These are phyloP conservation scores for Pseudocercospora cruenta DNA, from an alignment of 2,329 filamentous ascomycete species.

Conservation along the genomic window DNA sequence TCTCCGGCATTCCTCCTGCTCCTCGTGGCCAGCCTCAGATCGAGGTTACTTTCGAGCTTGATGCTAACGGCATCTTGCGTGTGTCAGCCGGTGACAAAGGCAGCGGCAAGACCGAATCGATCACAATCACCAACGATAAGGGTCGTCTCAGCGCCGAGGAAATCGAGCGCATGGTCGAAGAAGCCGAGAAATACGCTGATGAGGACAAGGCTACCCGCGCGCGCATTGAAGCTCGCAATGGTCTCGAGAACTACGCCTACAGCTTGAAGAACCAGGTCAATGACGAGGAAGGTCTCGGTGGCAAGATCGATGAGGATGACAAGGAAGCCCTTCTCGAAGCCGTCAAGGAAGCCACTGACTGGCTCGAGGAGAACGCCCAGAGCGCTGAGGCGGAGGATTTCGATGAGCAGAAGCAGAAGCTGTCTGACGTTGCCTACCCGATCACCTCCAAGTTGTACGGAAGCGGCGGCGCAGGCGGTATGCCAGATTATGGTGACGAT, in stretches of 20 bases:
- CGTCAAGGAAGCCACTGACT: slow-evolving; percentile 94
- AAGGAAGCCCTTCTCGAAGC: slow-evolving; percentile 96
- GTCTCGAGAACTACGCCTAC: slow-evolving; percentile 98
- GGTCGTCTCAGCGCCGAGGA: slow-evolving; percentile 94
- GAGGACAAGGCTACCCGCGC: slow-evolving; percentile 98
- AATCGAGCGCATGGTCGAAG: slow-evolving; percentile 98
- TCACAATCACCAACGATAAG: slow-evolving; percentile 99
- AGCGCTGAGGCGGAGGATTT: slow-evolving; percentile 90
- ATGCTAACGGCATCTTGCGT: slow-evolving; percentile 98
- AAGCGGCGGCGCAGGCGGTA: slow-evolving; percentile 59
- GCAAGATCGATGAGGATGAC: slow-evolving; percentile 98
- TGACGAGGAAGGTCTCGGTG: slow-evolving; percentile 93
- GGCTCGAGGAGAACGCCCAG: slow-evolving; percentile 92
- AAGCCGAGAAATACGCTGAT: slow-evolving; percentile 98
- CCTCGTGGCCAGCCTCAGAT: slow-evolving; percentile 97
- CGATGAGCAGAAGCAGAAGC: slow-evolving; percentile 99
- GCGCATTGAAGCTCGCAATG: slow-evolving; percentile 95
- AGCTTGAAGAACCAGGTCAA: slow-evolving; percentile 99
- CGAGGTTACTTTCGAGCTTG: slow-evolving; percentile 95
- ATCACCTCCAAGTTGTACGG: slow-evolving; percentile 98
- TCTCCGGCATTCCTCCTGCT: slow-evolving; percentile 91
- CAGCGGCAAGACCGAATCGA: slow-evolving; percentile 94
- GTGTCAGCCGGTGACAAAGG: slow-evolving; percentile 97
- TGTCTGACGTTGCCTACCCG: slow-evolving; percentile 93
- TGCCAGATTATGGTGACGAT: slow-evolving; percentile 68